phyloP scores from a whole-genome alignment of 2,329 filamentous ascomycete species.

The Aspergillus carbonarius region DNA sequence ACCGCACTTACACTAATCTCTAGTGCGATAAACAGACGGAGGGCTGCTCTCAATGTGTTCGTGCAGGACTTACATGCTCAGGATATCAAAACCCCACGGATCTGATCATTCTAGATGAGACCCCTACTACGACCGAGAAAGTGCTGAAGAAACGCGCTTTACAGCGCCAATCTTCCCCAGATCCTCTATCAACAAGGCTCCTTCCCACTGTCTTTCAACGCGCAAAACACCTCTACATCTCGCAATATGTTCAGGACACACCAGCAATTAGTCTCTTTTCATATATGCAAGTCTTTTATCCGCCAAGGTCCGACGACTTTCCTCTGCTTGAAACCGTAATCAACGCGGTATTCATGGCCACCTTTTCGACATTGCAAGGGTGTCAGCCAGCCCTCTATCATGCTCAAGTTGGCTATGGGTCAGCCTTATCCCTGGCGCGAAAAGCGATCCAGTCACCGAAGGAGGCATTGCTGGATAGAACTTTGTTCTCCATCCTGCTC shows the following conservation, averaged over 20 bases:
- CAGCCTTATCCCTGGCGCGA: not conserved
- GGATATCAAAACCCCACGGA: not conserved
- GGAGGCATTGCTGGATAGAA: not conserved
- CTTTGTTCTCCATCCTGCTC: not conserved
- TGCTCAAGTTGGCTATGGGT: constrained; percentile 2
- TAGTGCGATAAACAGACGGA: constrained; percentile 6
- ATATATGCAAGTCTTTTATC: constrained; percentile 5
- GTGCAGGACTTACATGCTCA: not conserved
- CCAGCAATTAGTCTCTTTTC: not conserved
- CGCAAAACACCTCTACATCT: constrained; percentile 1
- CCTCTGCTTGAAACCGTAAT: not conserved
- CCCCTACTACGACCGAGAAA: not conserved
- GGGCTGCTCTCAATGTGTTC: constrained; percentile 5
- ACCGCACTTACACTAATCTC: not conserved
- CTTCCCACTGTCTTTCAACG: not conserved
- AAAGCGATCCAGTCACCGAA: constrained; percentile 1
- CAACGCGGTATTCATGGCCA: not conserved
- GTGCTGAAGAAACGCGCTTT: not conserved
- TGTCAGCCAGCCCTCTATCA: not conserved
- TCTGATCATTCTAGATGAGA: constrained; percentile 3
- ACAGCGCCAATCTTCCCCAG: not conserved
- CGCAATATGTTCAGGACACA: not conserved
- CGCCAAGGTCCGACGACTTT: not conserved
- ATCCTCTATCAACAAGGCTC: not conserved
- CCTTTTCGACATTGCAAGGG: not conserved